Percentiles rank a stretch among this genome's conserved stretches.
phyloP scores from a whole-genome alignment of 768 basidiomycete genomes.

The Suillus spraguei region DNA sequence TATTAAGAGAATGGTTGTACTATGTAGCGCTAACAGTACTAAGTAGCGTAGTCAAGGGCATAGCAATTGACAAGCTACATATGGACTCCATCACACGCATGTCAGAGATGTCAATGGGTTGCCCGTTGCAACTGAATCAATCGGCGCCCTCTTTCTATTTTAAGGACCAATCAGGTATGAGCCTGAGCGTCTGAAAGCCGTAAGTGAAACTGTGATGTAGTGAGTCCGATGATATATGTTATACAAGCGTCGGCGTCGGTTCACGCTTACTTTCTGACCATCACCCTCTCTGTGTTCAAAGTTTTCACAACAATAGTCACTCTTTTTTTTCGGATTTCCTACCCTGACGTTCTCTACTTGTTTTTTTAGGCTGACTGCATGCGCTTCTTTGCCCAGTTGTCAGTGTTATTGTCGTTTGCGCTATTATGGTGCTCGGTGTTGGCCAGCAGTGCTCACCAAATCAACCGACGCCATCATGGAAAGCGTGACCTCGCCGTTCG shows the following conservation, averaged over 20 bases:
- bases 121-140: background rate
- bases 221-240: background rate
- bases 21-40: background rate
- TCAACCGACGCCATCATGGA: constrained; percentile 26
- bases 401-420: constrained; percentile 21
- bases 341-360: constrained; percentile 10
- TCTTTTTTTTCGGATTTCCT: constrained; percentile 22
- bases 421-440: constrained; percentile 22
- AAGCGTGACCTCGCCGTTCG: constrained; percentile 29
- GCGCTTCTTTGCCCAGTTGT: constrained; percentile 26
- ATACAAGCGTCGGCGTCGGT: background rate
- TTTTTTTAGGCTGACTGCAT: constrained; percentile 19
- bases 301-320: constrained; percentile 18
- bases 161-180: background rate
- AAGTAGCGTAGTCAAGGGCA: background rate
- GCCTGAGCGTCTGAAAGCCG: background rate
- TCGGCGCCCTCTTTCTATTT: background rate
- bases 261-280: constrained; percentile 11
- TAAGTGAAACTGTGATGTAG: constrained; percentile 1
- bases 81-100: background rate
- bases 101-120: background rate
- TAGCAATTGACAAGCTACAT: background rate
- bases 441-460: constrained; percentile 24
- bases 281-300: constrained; percentile 13
- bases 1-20: background rate